Evolutionary conservation across 164 flowering plant species (phyloP).

Genomic region (Aristolochia contorta): DNA sequence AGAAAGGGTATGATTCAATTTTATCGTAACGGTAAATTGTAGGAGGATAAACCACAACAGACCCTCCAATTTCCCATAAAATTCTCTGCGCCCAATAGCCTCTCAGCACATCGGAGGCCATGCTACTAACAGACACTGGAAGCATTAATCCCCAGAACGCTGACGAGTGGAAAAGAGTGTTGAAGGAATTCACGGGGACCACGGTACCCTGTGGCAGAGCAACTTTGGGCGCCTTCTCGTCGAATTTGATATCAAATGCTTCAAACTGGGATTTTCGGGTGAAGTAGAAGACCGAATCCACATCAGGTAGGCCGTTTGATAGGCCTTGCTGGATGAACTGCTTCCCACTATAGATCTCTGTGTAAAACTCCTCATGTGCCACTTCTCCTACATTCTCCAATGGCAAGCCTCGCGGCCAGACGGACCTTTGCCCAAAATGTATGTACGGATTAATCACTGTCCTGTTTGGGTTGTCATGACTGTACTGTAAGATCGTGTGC

Average conservation of each 20-base stretch:
- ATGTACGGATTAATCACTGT: constrained; percentile 84
- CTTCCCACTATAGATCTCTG: constrained; percentile 86
- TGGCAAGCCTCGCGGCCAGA: constrained; percentile 98
- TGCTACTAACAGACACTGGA: constrained; percentile 88
- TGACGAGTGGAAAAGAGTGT: constrained; percentile 75
- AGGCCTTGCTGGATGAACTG: constrained; percentile 94
- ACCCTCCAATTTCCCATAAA: constrained; percentile 94
- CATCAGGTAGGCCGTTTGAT: constrained; percentile 94
- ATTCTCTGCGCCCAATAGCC: constrained; percentile 98
- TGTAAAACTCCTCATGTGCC: constrained; percentile 77
- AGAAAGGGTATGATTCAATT: constrained; percentile 73
- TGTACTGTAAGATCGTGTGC: constrained; percentile 70
- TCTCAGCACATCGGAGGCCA: constrained; percentile 95
- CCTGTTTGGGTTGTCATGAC: constrained; percentile 71
- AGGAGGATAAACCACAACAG: constrained; percentile 87
- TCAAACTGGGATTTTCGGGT: constrained; percentile 77
- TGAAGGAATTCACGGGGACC: constrained; percentile 91
- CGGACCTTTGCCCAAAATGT: constrained; percentile 95
- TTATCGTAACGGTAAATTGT: constrained; percentile 71
- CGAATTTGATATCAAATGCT: constrained; percentile 80
- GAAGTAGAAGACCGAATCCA: constrained; percentile 95
- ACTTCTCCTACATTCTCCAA: constrained; percentile 87
- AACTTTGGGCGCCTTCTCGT: constrained; percentile 80
- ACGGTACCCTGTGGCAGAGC: constrained; percentile 91
- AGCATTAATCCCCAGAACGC: constrained; percentile 98